Evolutionary conservation across 352 stramenopile genomes (phyloP).

Genomic region (Plasmopara halstedii): DNA sequence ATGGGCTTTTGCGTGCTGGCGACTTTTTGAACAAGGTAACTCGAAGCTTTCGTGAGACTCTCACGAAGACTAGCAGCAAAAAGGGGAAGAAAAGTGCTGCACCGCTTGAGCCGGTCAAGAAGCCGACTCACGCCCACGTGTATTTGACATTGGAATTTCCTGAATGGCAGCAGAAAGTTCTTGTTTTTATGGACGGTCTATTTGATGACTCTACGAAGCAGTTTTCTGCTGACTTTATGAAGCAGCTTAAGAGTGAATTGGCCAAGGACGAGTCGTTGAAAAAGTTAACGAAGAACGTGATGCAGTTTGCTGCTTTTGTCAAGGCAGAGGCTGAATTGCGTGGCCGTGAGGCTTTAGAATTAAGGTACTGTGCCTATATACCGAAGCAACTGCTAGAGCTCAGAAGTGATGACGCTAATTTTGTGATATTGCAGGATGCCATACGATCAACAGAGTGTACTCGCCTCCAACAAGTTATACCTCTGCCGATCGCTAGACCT

Average conservation of each 20-base stretch:
- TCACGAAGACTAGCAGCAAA: slow-evolving; percentile 66
- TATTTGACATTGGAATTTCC: slow-evolving; percentile 83
- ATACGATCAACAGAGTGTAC: slow-evolving; percentile 93
- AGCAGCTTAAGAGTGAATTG: slow-evolving; percentile 75
- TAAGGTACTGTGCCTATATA: slow-evolving; percentile 43
- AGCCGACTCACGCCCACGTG: slow-evolving; percentile 81
- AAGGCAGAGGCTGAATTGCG: slow-evolving; percentile 90
- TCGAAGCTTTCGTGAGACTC: slow-evolving; percentile 85
- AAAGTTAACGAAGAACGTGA: slow-evolving; percentile 91
- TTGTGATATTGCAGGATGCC: slow-evolving; percentile 59
- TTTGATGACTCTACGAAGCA: slow-evolving; percentile 52
- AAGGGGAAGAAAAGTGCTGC: slow-evolving; percentile 83
- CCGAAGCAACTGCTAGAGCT: not conserved
- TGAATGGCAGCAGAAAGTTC: slow-evolving; percentile 78
- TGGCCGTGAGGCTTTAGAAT: slow-evolving; percentile 89
- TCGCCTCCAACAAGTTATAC: slow-evolving; percentile 90
- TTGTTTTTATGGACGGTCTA: slow-evolving; percentile 72
- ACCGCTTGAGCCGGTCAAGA: slow-evolving; percentile 69
- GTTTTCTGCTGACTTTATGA: slow-evolving; percentile 84
- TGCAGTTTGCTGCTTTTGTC: slow-evolving; percentile 96
- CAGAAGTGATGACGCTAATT: too few relatives aligned
- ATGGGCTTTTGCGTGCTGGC: slow-evolving; percentile 86
- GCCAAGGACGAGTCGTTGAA: slow-evolving; percentile 72
- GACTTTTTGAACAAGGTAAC: slow-evolving; percentile 91
- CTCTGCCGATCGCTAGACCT: slow-evolving; percentile 85